A percentile compares a stretch with the other conserved stretches of the same genome.
Evolutionary conservation across 108 stramenopile species (phyloP).

Genomic region (Nitzschia putrida): DNA sequence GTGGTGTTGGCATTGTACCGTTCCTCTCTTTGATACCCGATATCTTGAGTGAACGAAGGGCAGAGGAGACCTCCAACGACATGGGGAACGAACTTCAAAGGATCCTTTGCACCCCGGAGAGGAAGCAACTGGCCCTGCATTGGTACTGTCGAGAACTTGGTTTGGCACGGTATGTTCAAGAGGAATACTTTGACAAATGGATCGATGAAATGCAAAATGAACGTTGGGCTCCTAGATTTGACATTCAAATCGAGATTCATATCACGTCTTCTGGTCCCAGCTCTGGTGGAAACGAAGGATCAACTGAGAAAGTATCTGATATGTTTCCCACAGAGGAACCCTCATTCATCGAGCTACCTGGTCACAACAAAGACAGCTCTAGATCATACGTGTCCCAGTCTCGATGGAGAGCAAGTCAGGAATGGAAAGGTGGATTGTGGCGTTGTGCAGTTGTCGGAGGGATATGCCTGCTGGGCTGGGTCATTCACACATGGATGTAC

Average conservation of each 20-base stretch:
- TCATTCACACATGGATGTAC: not conserved
- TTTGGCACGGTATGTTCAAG: slow-evolving; percentile 16
- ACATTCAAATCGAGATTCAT: not conserved
- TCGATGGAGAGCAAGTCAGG: not conserved
- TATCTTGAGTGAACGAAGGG: not conserved
- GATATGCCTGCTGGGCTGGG: not conserved
- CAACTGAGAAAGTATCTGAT: not conserved
- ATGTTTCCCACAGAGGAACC: not conserved
- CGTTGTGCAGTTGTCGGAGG: not conserved
- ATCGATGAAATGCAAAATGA: not conserved
- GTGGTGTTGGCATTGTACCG: slow-evolving; percentile 30
- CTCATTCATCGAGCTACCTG: not conserved
- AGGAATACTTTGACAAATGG: slow-evolving; percentile 8
- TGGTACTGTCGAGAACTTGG: slow-evolving; percentile 30
- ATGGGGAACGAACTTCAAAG: not conserved
- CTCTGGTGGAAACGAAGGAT: not conserved
- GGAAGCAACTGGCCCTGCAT: slow-evolving; percentile 3
- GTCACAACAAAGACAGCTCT: not conserved
- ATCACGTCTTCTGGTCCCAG: not conserved
- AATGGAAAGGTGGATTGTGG: not conserved
- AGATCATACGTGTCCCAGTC: not conserved
- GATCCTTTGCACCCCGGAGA: not conserved
- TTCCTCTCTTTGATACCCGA: slow-evolving; percentile 14
- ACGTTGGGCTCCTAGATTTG: not conserved
- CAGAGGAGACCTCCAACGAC: not conserved